A percentile compares a stretch with the other conserved stretches of the same genome.
Evolutionary conservation across 805 yeast species (phyloP).

Genomic region (Candida quercuum): DNA sequence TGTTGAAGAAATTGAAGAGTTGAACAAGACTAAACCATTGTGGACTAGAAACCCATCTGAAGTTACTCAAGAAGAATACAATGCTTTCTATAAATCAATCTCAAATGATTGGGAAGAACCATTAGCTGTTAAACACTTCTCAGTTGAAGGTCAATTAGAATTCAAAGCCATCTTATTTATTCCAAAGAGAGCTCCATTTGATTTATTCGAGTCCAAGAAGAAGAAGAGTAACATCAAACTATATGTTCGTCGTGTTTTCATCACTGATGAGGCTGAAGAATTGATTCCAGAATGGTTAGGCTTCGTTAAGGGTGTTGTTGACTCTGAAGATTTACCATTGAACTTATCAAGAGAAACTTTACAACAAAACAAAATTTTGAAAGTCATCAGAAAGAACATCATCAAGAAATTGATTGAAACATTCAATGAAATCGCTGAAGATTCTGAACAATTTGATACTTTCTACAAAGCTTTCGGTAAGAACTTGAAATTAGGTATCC

Average conservation of each 20-base stretch:
- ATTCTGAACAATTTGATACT: constrained; percentile 95
- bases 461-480: constrained; percentile 97
- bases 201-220: constrained; percentile 96
- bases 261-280: constrained; percentile 99
- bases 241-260: constrained; percentile 98
- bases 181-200: constrained; percentile 99
- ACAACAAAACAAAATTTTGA: constrained; percentile 99
- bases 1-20: constrained; percentile 95
- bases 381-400: constrained; percentile 98
- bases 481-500: constrained; percentile 98
- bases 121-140: constrained; percentile 98
- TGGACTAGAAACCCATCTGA: constrained; percentile 99
- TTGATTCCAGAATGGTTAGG: constrained; percentile 98
- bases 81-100: constrained; percentile 98
- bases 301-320: constrained; percentile 98
- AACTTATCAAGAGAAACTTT: constrained; percentile 99
- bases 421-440: constrained; percentile 99
- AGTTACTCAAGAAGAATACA: constrained; percentile 96
- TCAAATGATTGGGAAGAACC: constrained; percentile 99
- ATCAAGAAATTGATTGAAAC: constrained; percentile 98
- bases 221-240: constrained; percentile 98
- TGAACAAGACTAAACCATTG: constrained; percentile 97
- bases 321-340: constrained; percentile 98
- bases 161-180: constrained; percentile 95
- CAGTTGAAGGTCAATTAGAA: constrained; percentile 99